phyloP scores from a whole-genome alignment of 2,329 filamentous ascomycete species.

The Penicillium sp. region DNA sequence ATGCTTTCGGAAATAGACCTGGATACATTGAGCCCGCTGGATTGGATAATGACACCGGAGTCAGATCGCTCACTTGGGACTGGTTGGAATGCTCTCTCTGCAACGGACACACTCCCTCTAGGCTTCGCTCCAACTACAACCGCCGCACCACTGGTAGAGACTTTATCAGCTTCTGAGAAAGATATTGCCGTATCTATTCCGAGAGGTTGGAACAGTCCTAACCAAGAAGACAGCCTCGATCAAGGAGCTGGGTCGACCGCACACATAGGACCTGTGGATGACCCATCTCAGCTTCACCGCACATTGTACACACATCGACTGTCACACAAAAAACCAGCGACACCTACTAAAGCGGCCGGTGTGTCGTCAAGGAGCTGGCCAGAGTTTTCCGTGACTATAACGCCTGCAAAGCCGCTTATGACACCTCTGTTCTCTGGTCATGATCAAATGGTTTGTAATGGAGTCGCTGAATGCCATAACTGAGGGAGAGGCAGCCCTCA shows the following conservation, averaged over 20 bases:
- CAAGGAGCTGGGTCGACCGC: constrained; percentile 3
- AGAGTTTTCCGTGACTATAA: not conserved
- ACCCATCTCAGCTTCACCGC: constrained; percentile 4
- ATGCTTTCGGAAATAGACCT: constrained; percentile 10
- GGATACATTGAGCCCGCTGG: constrained; percentile 6
- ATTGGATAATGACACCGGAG: constrained; percentile 3
- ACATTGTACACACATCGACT: constrained; percentile 9
- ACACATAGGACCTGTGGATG: constrained; percentile 8
- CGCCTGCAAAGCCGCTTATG: not conserved
- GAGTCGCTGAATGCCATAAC: not conserved
- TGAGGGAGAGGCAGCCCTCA: constrained; percentile 3
- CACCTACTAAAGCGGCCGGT: constrained; percentile 1
- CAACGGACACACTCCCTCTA: constrained; percentile 1
- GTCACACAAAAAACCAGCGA: not conserved
- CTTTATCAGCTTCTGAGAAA: constrained; percentile 10
- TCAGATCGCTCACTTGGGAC: constrained; percentile 5
- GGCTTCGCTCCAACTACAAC: constrained; percentile 12
- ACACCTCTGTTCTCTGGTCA: constrained; percentile 8
- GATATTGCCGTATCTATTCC: constrained; percentile 6
- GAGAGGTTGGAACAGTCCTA: not conserved
- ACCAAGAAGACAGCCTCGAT: constrained; percentile 9
- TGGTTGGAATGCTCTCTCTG: constrained; percentile 4
- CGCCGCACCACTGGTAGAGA: constrained; percentile 5
- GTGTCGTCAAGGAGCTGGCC: not conserved
- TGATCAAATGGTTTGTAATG: not conserved